Evolutionary conservation across 495 filamentous ascomycete genomes (phyloP).

Genomic region (Beverwykella pulmonaria): DNA sequence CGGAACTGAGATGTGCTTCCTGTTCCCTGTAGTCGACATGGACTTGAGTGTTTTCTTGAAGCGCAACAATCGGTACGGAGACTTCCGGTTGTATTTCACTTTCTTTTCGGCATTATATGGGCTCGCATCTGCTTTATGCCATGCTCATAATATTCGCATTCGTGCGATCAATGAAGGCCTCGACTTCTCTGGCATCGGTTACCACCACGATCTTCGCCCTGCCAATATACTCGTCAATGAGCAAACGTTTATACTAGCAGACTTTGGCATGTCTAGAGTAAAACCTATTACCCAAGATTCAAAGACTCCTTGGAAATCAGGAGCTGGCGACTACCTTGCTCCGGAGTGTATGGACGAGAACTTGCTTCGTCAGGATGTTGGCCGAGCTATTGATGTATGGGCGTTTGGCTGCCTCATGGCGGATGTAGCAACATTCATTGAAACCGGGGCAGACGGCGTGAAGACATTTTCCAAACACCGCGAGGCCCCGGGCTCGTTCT

Average conservation of each 20-base stretch:
- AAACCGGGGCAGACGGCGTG: too few species aligned
- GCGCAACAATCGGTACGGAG: too few species aligned
- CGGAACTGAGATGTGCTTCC: too few species aligned
- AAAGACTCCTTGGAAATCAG: background rate
- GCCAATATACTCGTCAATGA: background rate
- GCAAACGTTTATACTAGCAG: background rate
- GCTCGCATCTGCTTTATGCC: background rate
- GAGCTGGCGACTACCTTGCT: background rate
- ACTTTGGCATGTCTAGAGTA: background rate
- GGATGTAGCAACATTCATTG: too few species aligned
- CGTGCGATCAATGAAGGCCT: background rate
- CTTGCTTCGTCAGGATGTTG: background rate
- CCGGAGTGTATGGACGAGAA: constrained; percentile 6
- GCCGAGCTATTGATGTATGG: background rate
- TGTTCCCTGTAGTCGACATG: too few species aligned
- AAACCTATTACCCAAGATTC: background rate
- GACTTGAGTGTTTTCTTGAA: too few species aligned
- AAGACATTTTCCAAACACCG: too few species aligned
- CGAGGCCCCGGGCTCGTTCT: too few species aligned
- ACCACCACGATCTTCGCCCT: constrained; percentile 8
- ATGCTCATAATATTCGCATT: background rate
- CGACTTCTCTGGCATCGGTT: background rate
- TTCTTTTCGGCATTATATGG: background rate
- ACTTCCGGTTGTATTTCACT: too few species aligned
- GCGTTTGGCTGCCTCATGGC: constrained; percentile 7